Percentiles rank a stretch among this genome's conserved stretches.
Conservation (phyloP, 495 filamentous ascomycete genomes). For the Neurospora tetraspora region DNA sequence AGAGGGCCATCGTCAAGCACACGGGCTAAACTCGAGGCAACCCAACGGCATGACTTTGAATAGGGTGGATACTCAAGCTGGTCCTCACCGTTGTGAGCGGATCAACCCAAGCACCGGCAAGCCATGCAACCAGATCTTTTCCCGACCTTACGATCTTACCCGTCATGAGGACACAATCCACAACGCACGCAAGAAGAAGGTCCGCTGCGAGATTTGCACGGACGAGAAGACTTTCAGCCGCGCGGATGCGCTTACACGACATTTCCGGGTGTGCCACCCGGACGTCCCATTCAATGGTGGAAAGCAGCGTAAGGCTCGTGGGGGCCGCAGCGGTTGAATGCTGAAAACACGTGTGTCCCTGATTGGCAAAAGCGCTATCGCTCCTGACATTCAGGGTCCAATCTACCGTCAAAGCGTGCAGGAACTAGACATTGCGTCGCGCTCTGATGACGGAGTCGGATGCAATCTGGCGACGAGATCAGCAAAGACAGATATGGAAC, state of each 20-base stretch:
- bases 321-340: constrained; percentile 17
- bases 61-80: constrained; percentile 55
- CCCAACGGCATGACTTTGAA: neutral
- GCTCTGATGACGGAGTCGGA: neutral
- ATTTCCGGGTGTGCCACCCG: constrained; percentile 85
- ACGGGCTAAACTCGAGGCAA: constrained; percentile 18
- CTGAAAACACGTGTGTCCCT: neutral
- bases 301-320: constrained; percentile 41
- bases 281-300: constrained; percentile 66
- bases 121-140: constrained; percentile 93
- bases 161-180: constrained; percentile 97
- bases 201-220: constrained; percentile 89
- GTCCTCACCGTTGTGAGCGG: constrained; percentile 81
- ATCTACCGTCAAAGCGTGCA: neutral
- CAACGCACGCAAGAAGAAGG: constrained; percentile 87
- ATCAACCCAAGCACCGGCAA: constrained; percentile 94
- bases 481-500: neutral
- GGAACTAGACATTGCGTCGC: neutral
- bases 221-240: constrained; percentile 95
- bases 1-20: constrained; percentile 72
- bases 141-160: constrained; percentile 94
- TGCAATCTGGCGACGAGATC: neutral
- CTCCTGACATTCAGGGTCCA: neutral
- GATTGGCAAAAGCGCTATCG: neutral
- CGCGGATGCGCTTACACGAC: constrained; percentile 82